A percentile compares a stretch with the other conserved stretches of the same genome.
phyloP scores from a whole-genome alignment of 192 early-diverging fungal genomes.

The Thamnidium elegans region DNA sequence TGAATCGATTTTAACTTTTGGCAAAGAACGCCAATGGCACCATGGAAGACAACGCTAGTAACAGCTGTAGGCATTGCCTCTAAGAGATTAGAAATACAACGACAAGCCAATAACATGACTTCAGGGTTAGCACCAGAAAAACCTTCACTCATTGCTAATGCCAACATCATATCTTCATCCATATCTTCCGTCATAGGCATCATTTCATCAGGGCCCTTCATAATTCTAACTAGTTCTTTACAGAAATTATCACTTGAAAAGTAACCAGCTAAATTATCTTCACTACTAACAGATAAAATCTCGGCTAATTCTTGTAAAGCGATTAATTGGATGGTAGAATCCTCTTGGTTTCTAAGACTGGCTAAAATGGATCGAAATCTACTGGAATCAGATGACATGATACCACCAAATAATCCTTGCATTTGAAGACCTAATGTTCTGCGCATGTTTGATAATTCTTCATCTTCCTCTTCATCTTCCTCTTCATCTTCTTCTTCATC shows the following conservation, averaged over 20 bases:
- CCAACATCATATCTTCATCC: slow-evolving; percentile 41
- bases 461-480: slow-evolving; percentile 31
- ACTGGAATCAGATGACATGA: slow-evolving; percentile 37
- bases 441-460: slow-evolving; percentile 34
- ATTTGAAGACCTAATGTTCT: slow-evolving; percentile 31
- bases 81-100: slow-evolving; percentile 86
- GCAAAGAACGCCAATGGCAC: slow-evolving; percentile 67
- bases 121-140: slow-evolving; percentile 59
- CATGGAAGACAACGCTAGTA: slow-evolving; percentile 61
- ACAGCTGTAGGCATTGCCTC: slow-evolving; percentile 78
- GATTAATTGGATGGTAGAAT: slow-evolving; percentile 72
- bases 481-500: slow-evolving; percentile 26
- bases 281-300: slow-evolving; percentile 73
- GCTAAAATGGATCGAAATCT: slow-evolving; percentile 59
- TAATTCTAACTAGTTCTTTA: slow-evolving; percentile 62
- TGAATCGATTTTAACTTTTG: slow-evolving; percentile 79
- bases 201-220: slow-evolving; percentile 47
- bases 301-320: slow-evolving; percentile 84
- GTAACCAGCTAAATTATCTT: slow-evolving; percentile 57
- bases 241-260: slow-evolving; percentile 67
- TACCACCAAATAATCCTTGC: slow-evolving; percentile 37
- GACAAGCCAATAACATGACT: slow-evolving; percentile 84
- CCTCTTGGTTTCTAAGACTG: slow-evolving; percentile 53
- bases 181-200: slow-evolving; percentile 29
- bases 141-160: slow-evolving; percentile 41